These are phyloP conservation scores for Chamaecrista fasciculata DNA, from an alignment of 306 rosid species.

Conservation along the genomic window DNA sequence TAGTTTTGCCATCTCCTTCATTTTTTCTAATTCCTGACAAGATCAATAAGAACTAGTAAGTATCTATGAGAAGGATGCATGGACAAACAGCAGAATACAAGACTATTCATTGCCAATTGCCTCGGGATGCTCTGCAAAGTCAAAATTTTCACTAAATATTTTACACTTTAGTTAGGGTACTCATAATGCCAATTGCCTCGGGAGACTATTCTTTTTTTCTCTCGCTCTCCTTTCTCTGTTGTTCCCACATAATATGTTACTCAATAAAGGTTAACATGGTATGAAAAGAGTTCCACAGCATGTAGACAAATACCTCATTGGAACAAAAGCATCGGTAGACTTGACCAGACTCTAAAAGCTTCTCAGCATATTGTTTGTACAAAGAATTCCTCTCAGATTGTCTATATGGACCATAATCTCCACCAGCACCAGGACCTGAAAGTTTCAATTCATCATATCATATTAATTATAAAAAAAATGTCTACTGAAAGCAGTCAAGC, in stretches of 20 bases:
- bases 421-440: slow-evolving; percentile 89
- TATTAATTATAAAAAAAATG: slow-evolving; percentile 16
- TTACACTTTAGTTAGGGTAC: too few relatives aligned
- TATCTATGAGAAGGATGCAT: slow-evolving; percentile 1
- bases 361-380: slow-evolving; percentile 77
- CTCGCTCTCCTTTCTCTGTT: too few relatives aligned
- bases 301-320: slow-evolving; percentile 54
- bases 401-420: slow-evolving; percentile 91
- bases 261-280: slow-evolving; percentile 3
- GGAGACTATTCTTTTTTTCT: too few relatives aligned
- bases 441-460: slow-evolving; percentile 19
- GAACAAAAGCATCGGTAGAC: slow-evolving; percentile 95
- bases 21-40: slow-evolving; percentile 78
- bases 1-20: slow-evolving; percentile 84
- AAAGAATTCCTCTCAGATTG: slow-evolving; percentile 89
- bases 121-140: too few relatives aligned
- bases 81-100: slow-evolving; percentile 11
- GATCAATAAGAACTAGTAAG: slow-evolving; percentile 19
- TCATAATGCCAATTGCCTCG: too few relatives aligned
- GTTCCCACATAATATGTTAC: not conserved
- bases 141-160: not conserved
- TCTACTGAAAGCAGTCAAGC: not conserved
- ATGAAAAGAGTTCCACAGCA: not conserved
- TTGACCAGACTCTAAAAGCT: slow-evolving; percentile 65
- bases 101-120: too few relatives aligned